Evolutionary conservation across 1,284 basidiomycete species (phyloP).

Genomic region (Naganishia albida): DNA sequence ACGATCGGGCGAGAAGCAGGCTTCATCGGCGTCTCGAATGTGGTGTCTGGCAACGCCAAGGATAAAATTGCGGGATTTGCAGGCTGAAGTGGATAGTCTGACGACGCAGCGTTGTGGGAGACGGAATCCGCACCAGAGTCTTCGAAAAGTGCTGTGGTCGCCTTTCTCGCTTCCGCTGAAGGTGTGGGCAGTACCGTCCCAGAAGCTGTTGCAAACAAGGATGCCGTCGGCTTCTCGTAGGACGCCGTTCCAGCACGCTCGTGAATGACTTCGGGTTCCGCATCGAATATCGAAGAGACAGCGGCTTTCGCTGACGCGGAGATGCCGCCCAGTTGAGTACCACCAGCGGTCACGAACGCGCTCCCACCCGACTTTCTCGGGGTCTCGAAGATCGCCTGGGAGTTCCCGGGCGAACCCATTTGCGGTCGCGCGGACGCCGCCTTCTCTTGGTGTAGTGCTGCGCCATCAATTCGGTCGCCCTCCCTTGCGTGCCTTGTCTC

Average conservation of each 20-base stretch:
- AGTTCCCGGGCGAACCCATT: not conserved
- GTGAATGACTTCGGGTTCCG: not conserved
- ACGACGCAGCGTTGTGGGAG: not conserved
- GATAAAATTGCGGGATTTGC: conserved; percentile 9
- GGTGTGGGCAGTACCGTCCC: conserved; percentile 30
- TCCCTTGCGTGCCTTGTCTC: not conserved
- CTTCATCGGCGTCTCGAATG: conserved; percentile 14
- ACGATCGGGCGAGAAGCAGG: not conserved
- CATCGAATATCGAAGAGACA: conserved; percentile 9
- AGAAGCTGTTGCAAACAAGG: conserved; percentile 1
- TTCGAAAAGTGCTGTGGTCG: conserved; percentile 30
- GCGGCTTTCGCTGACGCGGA: conserved; percentile 9
- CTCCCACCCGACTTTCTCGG: not conserved
- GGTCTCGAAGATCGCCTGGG: not conserved
- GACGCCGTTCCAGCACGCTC: not conserved
- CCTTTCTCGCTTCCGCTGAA: conserved; percentile 33
- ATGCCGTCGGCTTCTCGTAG: not conserved
- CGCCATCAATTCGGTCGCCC: not conserved
- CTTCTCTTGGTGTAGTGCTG: not conserved
- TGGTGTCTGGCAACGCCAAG: conserved; percentile 3
- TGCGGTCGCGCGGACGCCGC: not conserved
- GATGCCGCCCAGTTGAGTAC: not conserved
- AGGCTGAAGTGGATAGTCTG: conserved; percentile 21
- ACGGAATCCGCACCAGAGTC: conserved; percentile 19
- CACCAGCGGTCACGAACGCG: conserved; percentile 4